phyloP scores from a whole-genome alignment of 495 filamentous ascomycete species.

The Lophiostoma macrostomum region DNA sequence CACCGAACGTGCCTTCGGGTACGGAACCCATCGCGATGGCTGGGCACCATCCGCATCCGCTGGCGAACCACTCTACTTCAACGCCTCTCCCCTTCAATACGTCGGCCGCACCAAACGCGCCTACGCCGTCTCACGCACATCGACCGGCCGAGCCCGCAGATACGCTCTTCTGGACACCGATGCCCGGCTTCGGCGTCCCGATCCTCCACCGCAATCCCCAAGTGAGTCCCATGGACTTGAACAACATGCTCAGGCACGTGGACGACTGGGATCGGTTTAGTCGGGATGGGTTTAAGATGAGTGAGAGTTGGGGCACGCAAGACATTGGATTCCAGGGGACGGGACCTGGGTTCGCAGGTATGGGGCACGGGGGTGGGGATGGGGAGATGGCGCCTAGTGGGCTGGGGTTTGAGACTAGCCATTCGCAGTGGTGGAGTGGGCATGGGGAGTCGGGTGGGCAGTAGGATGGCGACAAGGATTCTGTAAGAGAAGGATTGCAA shows the following conservation, averaged over 20 bases:
- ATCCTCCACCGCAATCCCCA: constrained; percentile 12
- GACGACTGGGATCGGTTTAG: constrained; percentile 30
- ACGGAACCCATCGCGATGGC: too few species aligned
- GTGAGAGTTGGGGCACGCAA: constrained; percentile 21
- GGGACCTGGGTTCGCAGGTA: too few species aligned
- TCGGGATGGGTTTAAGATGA: constrained; percentile 31
- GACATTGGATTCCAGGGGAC: constrained; percentile 8
- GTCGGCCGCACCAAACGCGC: not conserved
- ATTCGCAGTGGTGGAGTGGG: too few species aligned
- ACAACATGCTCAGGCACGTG: constrained; percentile 20
- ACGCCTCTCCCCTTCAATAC: not conserved
- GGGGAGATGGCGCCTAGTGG: too few species aligned
- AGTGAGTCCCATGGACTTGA: constrained; percentile 27
- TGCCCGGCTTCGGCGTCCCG: constrained; percentile 34
- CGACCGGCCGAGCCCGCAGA: constrained; percentile 14
- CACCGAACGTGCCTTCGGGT: too few species aligned
- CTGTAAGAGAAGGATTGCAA: too few species aligned
- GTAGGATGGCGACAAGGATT: too few species aligned
- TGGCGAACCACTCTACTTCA: too few species aligned
- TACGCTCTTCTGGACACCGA: constrained; percentile 37
- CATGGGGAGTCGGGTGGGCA: too few species aligned
- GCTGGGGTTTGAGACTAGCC: too few species aligned
- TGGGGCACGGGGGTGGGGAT: too few species aligned
- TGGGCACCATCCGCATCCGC: too few species aligned
- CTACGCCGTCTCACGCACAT: not conserved